phyloP scores from a whole-genome alignment of 2,329 filamentous ascomycete genomes.

The Boeremia lycopersici region DNA sequence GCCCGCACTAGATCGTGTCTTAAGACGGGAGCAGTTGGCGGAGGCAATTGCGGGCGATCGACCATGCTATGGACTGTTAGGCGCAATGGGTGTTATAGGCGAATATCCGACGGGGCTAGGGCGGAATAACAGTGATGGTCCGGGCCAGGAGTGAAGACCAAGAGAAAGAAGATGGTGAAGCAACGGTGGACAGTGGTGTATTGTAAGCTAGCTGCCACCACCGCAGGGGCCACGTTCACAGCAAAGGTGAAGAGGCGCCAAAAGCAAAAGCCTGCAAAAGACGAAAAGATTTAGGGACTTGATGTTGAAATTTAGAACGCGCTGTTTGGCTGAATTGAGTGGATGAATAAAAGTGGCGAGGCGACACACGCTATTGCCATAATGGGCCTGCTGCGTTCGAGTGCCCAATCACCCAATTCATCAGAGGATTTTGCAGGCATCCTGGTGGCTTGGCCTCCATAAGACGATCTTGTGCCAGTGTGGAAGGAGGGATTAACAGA shows the following conservation, averaged over 20 bases:
- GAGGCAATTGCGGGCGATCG: slow-evolving; percentile 41
- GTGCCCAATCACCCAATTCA: slow-evolving; percentile 33
- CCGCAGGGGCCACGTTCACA: slow-evolving; percentile 20
- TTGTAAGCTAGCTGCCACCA: slow-evolving; percentile 28
- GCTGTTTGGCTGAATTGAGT: slow-evolving; percentile 43
- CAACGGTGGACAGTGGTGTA: slow-evolving; percentile 33
- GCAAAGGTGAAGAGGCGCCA: slow-evolving; percentile 31
- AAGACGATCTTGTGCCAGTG: slow-evolving; percentile 42
- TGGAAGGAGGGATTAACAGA: slow-evolving; percentile 35
- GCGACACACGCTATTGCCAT: slow-evolving; percentile 40
- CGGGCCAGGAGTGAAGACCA: slow-evolving; percentile 25
- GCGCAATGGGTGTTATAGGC: slow-evolving; percentile 34
- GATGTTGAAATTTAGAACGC: slow-evolving; percentile 39
- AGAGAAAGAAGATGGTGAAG: slow-evolving; percentile 30
- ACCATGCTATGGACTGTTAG: slow-evolving; percentile 41
- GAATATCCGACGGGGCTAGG: slow-evolving; percentile 34
- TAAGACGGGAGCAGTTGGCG: slow-evolving; percentile 39
- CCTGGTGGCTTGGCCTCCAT: slow-evolving; percentile 37
- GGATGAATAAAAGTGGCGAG: slow-evolving; percentile 50
- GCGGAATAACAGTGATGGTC: slow-evolving; percentile 31
- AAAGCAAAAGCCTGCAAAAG: slow-evolving; percentile 41
- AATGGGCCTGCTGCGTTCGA: slow-evolving; percentile 33
- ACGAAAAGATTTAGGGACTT: slow-evolving; percentile 40
- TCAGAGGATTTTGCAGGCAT: slow-evolving; percentile 40
- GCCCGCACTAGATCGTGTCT: slow-evolving; percentile 42